phyloP scores from a whole-genome alignment of 495 filamentous ascomycete genomes.

The Aspergillus baeticus region DNA sequence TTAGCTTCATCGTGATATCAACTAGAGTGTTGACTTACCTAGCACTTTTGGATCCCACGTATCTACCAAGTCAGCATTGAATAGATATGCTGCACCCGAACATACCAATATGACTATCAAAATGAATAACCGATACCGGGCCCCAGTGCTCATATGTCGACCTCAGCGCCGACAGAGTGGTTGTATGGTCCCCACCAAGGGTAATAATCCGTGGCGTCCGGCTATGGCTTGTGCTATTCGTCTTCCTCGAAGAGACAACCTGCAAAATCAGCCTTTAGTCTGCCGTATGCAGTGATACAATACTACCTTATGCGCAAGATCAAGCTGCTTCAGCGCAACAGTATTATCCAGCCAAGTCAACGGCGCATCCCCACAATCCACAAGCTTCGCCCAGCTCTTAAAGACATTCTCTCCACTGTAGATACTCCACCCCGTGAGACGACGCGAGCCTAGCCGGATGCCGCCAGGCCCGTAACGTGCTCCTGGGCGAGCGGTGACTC shows the following conservation, averaged over 20 bases:
- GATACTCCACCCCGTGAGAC: constrained; percentile 41
- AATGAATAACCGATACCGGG: constrained; percentile 51
- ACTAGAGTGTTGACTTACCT: constrained; percentile 20
- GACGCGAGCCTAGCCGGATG: constrained; percentile 46
- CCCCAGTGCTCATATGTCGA: constrained; percentile 45
- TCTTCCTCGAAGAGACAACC: constrained; percentile 26
- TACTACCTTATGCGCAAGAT: constrained; percentile 41
- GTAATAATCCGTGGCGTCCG: constrained; percentile 44
- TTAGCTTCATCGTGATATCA: not conserved
- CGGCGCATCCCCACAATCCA: constrained; percentile 54
- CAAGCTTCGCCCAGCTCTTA: constrained; percentile 44
- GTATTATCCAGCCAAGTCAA: constrained; percentile 54
- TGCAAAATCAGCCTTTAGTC: not conserved
- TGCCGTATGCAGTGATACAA: not conserved
- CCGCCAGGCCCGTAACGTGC: constrained; percentile 49
- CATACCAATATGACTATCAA: constrained; percentile 47
- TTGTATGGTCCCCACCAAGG: constrained; percentile 53
- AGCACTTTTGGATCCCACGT: constrained; percentile 50
- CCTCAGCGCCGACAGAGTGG: constrained; percentile 46
- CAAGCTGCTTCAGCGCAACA: constrained; percentile 48
- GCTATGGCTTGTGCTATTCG: constrained; percentile 19
- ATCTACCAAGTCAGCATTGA: constrained; percentile 22
- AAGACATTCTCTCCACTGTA: constrained; percentile 47
- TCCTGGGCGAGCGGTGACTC: constrained; percentile 48
- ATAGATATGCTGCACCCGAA: not conserved